Evolutionary conservation across 2,329 filamentous ascomycete species (phyloP).

Genomic region (Setomelanomma holmii): DNA sequence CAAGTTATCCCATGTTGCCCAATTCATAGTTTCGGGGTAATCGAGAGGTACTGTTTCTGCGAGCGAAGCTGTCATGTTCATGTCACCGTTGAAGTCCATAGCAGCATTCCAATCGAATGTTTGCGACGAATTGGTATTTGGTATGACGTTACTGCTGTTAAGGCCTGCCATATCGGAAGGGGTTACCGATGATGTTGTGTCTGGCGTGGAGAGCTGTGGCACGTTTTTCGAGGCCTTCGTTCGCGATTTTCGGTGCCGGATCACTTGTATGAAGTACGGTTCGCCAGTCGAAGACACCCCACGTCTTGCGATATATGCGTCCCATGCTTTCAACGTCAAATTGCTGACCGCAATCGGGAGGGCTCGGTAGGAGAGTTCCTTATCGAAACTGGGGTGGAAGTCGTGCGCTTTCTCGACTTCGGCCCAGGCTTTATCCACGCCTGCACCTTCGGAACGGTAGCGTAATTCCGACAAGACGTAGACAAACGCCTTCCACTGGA

Average conservation of each 20-base stretch:
- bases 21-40: conserved; percentile 33
- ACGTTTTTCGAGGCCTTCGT: background rate
- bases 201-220: background rate
- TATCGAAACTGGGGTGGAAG: conserved; percentile 52
- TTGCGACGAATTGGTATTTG: conserved; percentile 2
- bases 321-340: conserved; percentile 56
- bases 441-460: conserved; percentile 27
- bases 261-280: conserved; percentile 30
- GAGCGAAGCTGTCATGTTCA: conserved; percentile 8
- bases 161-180: background rate
- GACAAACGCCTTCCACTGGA: conserved; percentile 62
- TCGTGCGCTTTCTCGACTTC: conserved; percentile 54
- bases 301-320: conserved; percentile 29
- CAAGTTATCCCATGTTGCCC: conserved; percentile 38
- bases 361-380: conserved; percentile 43
- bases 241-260: conserved; percentile 16
- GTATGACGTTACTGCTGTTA: background rate
- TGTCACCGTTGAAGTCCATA: conserved; percentile 13
- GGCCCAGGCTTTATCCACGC: conserved; percentile 53
- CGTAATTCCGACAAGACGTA: conserved; percentile 52
- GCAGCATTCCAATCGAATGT: conserved; percentile 22
- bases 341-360: conserved; percentile 54
- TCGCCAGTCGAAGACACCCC: conserved; percentile 16
- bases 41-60: conserved; percentile 12
- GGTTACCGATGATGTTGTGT: background rate